Evolutionary conservation across 2,329 filamentous ascomycete genomes (phyloP).

Genomic region (Stagonosporopsis cucurbitacearum): DNA sequence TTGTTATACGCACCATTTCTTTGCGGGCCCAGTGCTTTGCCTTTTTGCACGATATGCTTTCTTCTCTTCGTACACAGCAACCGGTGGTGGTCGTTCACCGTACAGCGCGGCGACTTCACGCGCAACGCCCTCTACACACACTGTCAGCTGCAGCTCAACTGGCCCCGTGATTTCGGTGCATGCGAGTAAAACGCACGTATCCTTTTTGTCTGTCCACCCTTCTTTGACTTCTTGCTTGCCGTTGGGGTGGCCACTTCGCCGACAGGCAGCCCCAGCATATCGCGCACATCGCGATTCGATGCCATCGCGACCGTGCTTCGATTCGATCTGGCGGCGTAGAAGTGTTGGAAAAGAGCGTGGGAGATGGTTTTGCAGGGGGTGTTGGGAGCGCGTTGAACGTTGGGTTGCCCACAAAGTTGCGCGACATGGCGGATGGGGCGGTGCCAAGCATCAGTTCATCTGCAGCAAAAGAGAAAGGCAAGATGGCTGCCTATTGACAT

Average conservation of each 20-base stretch:
- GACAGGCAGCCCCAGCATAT: slow-evolving; percentile 82
- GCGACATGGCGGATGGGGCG: not conserved
- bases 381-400: slow-evolving; percentile 4
- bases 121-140: slow-evolving; percentile 47
- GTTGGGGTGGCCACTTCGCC: slow-evolving; percentile 50
- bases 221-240: slow-evolving; percentile 77
- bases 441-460: slow-evolving; percentile 13
- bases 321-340: slow-evolving; percentile 28
- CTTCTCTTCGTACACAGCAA: slow-evolving; percentile 50
- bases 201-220: slow-evolving; percentile 60
- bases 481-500: not conserved
- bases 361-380: slow-evolving; percentile 43
- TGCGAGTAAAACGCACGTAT: slow-evolving; percentile 53
- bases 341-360: slow-evolving; percentile 25
- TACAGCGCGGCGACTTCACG: slow-evolving; percentile 51
- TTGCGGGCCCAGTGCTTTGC: slow-evolving; percentile 48
- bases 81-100: slow-evolving; percentile 50
- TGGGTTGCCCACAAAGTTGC: slow-evolving; percentile 8
- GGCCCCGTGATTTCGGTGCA: not conserved
- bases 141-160: slow-evolving; percentile 1
- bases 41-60: slow-evolving; percentile 49
- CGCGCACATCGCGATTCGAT: slow-evolving; percentile 71
- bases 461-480: not conserved
- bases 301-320: slow-evolving; percentile 40
- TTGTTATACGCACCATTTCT: slow-evolving; percentile 42